A percentile compares a stretch with the other conserved stretches of the same genome.
Conservation (phyloP, 2,329 filamentous ascomycete genomes). For the Leptographium flavum region DNA sequence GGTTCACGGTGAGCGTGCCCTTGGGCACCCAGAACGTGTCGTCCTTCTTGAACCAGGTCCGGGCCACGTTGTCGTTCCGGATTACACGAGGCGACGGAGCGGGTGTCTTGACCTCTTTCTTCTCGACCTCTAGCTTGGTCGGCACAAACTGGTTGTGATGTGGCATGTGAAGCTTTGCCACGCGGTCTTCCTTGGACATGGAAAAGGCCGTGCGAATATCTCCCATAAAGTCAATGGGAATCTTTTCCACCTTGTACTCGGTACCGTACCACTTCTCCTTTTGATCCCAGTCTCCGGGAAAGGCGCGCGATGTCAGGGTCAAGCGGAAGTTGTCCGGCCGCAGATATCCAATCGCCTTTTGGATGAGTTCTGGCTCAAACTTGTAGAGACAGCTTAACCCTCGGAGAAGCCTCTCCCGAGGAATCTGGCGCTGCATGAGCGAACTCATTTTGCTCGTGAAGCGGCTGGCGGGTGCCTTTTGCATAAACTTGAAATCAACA, state of each 20-base stretch:
- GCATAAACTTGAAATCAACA: constrained; percentile 87
- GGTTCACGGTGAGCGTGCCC: constrained; percentile 68
- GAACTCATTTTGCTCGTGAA: constrained; percentile 78
- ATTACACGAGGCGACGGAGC: constrained; percentile 65
- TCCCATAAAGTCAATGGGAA: constrained; percentile 59
- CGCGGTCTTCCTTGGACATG: constrained; percentile 41
- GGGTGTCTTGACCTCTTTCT: constrained; percentile 72
- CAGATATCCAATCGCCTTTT: constrained; percentile 57
- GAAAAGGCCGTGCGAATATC: constrained; percentile 53
- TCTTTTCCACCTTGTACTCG: constrained; percentile 72
- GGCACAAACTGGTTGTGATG: constrained; percentile 95
- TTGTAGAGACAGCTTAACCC: constrained; percentile 61
- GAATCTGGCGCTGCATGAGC: constrained; percentile 82
- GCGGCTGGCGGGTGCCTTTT: constrained; percentile 78
- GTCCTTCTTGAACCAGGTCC: constrained; percentile 97
- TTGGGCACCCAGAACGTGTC: constrained; percentile 98
- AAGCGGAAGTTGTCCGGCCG: constrained; percentile 83
- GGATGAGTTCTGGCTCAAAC: constrained; percentile 68
- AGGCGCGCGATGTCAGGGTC: constrained; percentile 67
- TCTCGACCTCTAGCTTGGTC: constrained; percentile 83
- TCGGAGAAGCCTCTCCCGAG: constrained; percentile 77
- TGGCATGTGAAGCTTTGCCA: constrained; percentile 66
- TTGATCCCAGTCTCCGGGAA: constrained; percentile 69
- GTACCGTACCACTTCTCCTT: constrained; percentile 98
- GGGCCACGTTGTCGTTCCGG: constrained; percentile 64